Evolutionary conservation across 2,329 filamentous ascomycete genomes (phyloP), one percentile per base, ranked within the genome.

Genomic region (Allantophomopsis cytisporea): DNA sequence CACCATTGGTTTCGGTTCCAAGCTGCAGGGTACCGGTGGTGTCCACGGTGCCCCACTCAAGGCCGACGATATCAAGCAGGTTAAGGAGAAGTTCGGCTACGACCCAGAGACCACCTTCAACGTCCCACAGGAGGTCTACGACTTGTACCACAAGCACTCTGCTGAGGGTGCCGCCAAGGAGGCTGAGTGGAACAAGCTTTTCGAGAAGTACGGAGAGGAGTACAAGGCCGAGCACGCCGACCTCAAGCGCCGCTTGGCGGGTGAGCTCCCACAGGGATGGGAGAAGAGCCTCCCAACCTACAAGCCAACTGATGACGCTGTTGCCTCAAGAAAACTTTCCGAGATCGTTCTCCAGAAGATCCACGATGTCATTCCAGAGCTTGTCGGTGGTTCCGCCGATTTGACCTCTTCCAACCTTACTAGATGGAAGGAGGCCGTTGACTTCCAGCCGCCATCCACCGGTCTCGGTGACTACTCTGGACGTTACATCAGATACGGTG

Each of bases 391-490:
- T 55, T 98, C 91, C 49, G 91, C 91, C 54, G 91, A 98, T 73
- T 65, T 98, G 73, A 98, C 91, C 60, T 86, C 86, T 59, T 96
- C 91, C 60, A 98, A 98, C 77, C 81, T 96, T 71, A 98, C 91
- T 52, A 80, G 88, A 61, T 95, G 88, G 87, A 98, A 96, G 83
- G 75, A 78, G 40, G 89, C 91, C 41, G 77, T 89, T 50, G 91
- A 98, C 72, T 96, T 98, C 80, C 91, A 98, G 73, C 85, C 88
- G 48, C 84, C 86, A 43, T 71, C 75, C 55, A 80, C 76, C 48
- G 82, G 83, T 47, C 83, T 98, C 54, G 91, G 91, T 58, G 79
- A 89, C 65, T 94, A 85, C 70, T 65, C 73, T 53, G 91, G 91
- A 55, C 87, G 91, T 56, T 98, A 98, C 63, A 73, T 94, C 61